These are phyloP conservation scores for Aurantiochytrium sp. DNA, from an alignment of 108 stramenopile species.

Conservation along the genomic window DNA sequence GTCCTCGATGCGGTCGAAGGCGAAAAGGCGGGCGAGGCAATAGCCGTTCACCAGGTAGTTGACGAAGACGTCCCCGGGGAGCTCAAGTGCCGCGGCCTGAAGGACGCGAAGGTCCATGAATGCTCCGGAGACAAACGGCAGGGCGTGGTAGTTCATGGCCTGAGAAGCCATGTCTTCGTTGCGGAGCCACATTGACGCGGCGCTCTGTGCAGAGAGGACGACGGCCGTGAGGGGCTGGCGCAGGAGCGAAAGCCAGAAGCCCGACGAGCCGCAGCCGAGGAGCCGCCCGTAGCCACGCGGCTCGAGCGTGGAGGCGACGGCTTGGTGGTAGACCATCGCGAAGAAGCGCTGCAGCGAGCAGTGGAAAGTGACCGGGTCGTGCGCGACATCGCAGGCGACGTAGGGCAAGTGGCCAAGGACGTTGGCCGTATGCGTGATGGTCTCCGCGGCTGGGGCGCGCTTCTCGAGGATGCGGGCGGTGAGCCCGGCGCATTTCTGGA, in stretches of 20 bases:
- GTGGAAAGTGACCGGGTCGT: slow-evolving; percentile 14
- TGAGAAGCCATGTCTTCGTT: slow-evolving; percentile 11
- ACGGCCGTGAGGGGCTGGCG: slow-evolving; percentile 12
- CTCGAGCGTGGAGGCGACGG: not conserved
- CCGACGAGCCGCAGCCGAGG: not conserved
- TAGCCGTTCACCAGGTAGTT: not conserved
- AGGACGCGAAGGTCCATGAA: slow-evolving; percentile 20
- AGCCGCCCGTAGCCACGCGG: not conserved
- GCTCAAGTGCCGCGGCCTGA: not conserved
- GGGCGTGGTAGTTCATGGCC: not conserved
- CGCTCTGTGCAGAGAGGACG: not conserved
- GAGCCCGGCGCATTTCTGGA: not conserved
- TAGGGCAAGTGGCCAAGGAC: not conserved
- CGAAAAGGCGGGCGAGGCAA: not conserved
- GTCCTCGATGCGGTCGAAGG: not conserved
- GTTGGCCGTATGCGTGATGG: not conserved
- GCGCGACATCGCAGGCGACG: not conserved
- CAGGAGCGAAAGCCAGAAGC: not conserved
- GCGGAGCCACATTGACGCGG: not conserved
- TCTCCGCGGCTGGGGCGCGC: not conserved
- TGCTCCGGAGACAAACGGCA: not conserved
- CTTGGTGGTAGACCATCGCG: not conserved
- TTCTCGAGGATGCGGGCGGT: not conserved
- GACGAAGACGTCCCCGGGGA: not conserved
- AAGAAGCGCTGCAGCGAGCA: slow-evolving; percentile 7